phyloP scores from a whole-genome alignment of 192 early-diverging fungal genomes.

The Umbelopsis sp. region DNA sequence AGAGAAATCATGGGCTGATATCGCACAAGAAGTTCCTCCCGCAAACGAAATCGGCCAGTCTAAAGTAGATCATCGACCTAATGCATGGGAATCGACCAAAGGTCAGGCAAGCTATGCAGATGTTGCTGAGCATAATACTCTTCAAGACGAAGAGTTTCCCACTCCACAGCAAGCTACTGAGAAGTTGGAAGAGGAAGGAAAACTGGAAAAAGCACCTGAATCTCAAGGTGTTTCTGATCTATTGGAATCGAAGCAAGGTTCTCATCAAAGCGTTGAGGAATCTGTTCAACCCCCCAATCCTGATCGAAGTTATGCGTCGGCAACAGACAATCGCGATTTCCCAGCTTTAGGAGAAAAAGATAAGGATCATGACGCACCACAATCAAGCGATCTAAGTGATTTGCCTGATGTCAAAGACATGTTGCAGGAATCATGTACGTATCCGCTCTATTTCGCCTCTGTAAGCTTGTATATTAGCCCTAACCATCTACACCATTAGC shows the following conservation, averaged over 20 bases:
- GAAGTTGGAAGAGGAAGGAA: not conserved
- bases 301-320: slow-evolving; percentile 28
- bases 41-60: not conserved
- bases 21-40: slow-evolving; percentile 3
- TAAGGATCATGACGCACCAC: not conserved
- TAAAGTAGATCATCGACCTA: not conserved
- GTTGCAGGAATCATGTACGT: slow-evolving; percentile 28
- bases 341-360: slow-evolving; percentile 20
- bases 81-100: slow-evolving; percentile 12
- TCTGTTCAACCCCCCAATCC: slow-evolving; percentile 29
- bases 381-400: slow-evolving; percentile 10
- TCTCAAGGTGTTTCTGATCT: slow-evolving; percentile 30
- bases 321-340: slow-evolving; percentile 28
- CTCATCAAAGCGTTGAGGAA: not conserved
- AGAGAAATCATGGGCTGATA: slow-evolving; percentile 6
- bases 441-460: not conserved
- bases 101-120: slow-evolving; percentile 28
- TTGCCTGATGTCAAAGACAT: slow-evolving; percentile 37
- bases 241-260: not conserved
- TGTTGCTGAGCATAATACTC: slow-evolving; percentile 25
- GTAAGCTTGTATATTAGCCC: not conserved
- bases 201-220: not conserved
- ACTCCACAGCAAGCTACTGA: slow-evolving; percentile 21
- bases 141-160: slow-evolving; percentile 26
- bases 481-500: not conserved